Evolutionary conservation across 345 rosid genomes (phyloP), one percentile per base, ranked within the genome.

Genomic region (Sapria himalayana): DNA sequence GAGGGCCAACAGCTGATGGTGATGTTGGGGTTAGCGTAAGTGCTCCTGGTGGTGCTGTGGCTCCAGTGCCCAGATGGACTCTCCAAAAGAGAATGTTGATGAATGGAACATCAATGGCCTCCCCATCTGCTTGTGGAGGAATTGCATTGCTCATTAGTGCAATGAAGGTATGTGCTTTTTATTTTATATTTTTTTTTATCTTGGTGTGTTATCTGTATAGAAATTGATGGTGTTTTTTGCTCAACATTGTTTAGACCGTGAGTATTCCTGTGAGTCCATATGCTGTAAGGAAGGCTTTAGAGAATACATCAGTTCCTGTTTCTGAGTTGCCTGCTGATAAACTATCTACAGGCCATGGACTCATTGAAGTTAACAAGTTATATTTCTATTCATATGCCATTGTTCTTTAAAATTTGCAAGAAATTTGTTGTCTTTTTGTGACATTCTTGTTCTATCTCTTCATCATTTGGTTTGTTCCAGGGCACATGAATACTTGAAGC

Each of bases 71-170:
- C 55, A 79, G 81, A 52, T 84, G 99, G 99, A 84, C 95, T 39
- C 95, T 84, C 58, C 99, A 91, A 62, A 67, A 73, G 38, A 91
- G 93, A 43, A 84, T 79, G 95, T 86, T 91, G 45, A 84, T 80
- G 99, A 91, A 84, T 68, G 99, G 99, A 50, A 91, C 99, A 44
- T 91, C 99, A 48, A 91, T 91, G 99, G 66, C 95, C 50, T 91
- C 95, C 71, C 99, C 95, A 42, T 91, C 93, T 56, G 95, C 99
- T 40, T 91, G 99, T 69, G 99, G 99, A 33, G 95, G 92, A 52
- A 62, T 80, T 53, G 95, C 93, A 25, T 65, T 84, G 58, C 71
- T 91, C 49, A 45, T 91, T 56, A 84, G 99, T 55, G 95, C 86
- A 41, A 74, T 91, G 93, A 91, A 84, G 95, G 95, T 82, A 29